phyloP scores from a whole-genome alignment of 2,329 filamentous ascomycete species.

The Pyricularia sp. region DNA sequence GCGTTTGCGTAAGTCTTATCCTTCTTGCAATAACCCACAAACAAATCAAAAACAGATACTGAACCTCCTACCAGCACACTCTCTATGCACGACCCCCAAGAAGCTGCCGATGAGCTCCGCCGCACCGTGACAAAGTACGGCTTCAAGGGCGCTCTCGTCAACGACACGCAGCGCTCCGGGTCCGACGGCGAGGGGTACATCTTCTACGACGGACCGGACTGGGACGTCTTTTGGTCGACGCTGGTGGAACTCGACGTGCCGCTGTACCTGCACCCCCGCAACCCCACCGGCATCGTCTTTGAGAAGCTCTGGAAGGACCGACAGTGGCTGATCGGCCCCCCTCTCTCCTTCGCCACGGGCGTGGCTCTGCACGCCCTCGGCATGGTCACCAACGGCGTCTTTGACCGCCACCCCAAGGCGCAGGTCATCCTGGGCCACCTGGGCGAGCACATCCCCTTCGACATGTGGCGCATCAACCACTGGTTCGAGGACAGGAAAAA shows the following conservation, averaged over 20 bases:
- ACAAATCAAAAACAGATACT: neutral
- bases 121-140: constrained; percentile 21
- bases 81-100: constrained; percentile 21
- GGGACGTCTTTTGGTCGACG: constrained; percentile 52
- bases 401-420: constrained; percentile 24
- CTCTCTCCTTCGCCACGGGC: constrained; percentile 17
- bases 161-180: constrained; percentile 20
- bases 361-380: constrained; percentile 23
- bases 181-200: constrained; percentile 20
- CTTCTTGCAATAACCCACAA: no score
- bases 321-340: constrained; percentile 12
- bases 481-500: constrained; percentile 14
- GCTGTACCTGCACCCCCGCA: constrained; percentile 54
- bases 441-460: constrained; percentile 22
- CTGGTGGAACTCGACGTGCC: constrained; percentile 52
- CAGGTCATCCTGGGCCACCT: constrained; percentile 30
- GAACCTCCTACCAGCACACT: constrained; percentile 8
- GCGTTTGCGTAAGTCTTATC: constrained; percentile 2
- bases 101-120: constrained; percentile 19
- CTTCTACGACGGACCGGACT: constrained; percentile 54
- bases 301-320: constrained; percentile 15
- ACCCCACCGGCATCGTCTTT: constrained; percentile 37
- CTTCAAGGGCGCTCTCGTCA: constrained; percentile 22
- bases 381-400: constrained; percentile 23
- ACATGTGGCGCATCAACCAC: constrained; percentile 16